Evolutionary conservation across 129 eudicot species (phyloP).

Genomic region (Apium graveolens): DNA sequence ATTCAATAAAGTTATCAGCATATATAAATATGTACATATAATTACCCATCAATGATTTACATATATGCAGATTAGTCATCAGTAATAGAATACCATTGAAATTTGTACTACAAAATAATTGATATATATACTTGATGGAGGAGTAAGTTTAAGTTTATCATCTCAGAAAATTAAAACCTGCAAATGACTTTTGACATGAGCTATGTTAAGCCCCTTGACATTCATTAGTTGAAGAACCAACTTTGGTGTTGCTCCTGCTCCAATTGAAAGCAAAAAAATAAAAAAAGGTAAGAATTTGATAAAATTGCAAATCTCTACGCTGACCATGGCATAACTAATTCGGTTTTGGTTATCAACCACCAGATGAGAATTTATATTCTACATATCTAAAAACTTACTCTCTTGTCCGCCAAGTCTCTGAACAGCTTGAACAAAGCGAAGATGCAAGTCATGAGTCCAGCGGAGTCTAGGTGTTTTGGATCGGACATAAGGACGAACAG

Average conservation of each 20-base stretch:
- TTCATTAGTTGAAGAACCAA: conserved; percentile 86
- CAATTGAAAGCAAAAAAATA: conserved; percentile 6
- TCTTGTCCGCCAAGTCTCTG: conserved; percentile 89
- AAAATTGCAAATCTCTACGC: not conserved
- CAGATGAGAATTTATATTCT: not conserved
- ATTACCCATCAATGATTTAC: not conserved
- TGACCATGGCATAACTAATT: not conserved
- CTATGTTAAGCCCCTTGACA: conserved; percentile 79
- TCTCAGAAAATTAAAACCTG: conserved; percentile 37
- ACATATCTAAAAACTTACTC: conserved; percentile 33
- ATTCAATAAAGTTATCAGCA: not conserved
- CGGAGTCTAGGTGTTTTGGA: conserved; percentile 78
- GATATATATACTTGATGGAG: not conserved
- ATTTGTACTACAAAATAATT: not conserved
- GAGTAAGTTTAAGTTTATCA: not conserved
- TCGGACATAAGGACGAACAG: conserved; percentile 78
- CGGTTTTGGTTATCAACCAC: not conserved
- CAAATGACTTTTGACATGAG: conserved; percentile 97
- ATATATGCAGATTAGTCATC: not conserved
- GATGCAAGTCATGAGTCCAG: conserved; percentile 84
- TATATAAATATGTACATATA: not conserved
- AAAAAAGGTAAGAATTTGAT: not conserved
- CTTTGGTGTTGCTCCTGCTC: conserved; percentile 88
- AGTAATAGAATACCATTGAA: not conserved
- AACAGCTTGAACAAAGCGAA: conserved; percentile 76